Evolutionary conservation across 2,329 filamentous ascomycete species (phyloP).

Genomic region (Macrophomina phaseolina): DNA sequence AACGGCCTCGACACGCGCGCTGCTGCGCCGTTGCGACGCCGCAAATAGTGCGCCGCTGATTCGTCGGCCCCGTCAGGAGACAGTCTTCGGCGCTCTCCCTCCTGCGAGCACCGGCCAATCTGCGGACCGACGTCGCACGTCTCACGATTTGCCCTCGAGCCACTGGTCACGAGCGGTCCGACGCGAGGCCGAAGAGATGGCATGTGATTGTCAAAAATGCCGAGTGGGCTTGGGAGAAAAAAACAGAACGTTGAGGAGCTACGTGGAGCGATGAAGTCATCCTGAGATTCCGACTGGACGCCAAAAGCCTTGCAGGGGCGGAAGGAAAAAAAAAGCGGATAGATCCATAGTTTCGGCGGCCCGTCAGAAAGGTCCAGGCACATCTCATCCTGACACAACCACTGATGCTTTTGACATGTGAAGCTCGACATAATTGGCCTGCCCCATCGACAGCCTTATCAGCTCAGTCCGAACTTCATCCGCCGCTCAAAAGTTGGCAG

Average conservation of each 20-base stretch:
- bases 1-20: not conserved
- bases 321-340: constrained; percentile 6
- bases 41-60: not conserved
- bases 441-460: not conserved
- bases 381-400: not conserved
- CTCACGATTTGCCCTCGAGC: constrained; percentile 13
- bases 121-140: constrained; percentile 21
- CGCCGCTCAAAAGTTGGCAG: not conserved
- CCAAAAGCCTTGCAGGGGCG: not conserved
- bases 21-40: constrained; percentile 1
- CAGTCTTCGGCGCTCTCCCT: not conserved
- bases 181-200: not conserved
- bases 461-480: not conserved
- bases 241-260: not conserved
- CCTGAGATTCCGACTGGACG: not conserved
- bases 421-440: not conserved
- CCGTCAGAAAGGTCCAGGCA: constrained; percentile 9
- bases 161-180: not conserved
- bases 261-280: constrained; percentile 1
- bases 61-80: constrained; percentile 20
- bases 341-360: constrained; percentile 17
- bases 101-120: not conserved
- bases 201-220: constrained; percentile 8
- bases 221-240: not conserved
- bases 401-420: constrained; percentile 1